phyloP scores from a whole-genome alignment of 371 early-diverging fungal genomes.

The Blakeslea trispora region DNA sequence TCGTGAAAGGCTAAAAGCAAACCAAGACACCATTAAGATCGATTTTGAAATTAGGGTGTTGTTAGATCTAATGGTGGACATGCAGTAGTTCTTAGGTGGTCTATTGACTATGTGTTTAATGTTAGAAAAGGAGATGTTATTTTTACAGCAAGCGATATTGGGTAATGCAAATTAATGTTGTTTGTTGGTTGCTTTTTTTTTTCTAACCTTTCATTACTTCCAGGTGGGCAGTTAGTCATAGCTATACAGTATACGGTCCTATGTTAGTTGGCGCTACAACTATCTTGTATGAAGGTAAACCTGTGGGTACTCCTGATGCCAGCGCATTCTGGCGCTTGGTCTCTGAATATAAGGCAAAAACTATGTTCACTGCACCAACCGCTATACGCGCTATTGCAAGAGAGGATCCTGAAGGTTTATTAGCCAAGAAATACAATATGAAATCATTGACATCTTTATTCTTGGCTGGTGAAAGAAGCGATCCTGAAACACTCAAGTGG shows the following conservation, averaged over 20 bases:
- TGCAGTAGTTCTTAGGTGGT: slow-evolving; percentile 78
- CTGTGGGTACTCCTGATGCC: slow-evolving; percentile 82
- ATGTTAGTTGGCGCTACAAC: slow-evolving; percentile 84
- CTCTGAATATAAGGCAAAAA: slow-evolving; percentile 75
- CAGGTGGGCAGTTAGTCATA: slow-evolving; percentile 92
- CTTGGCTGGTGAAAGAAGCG: slow-evolving; percentile 91
- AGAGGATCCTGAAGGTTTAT: slow-evolving; percentile 70
- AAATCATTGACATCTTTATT: slow-evolving; percentile 68
- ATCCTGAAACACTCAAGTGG: slow-evolving; percentile 76
- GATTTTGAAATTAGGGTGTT: slow-evolving; percentile 79
- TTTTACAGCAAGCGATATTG: slow-evolving; percentile 89
- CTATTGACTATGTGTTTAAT: slow-evolving; percentile 81
- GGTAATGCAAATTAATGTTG: slow-evolving; percentile 26
- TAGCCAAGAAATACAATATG: slow-evolving; percentile 63
- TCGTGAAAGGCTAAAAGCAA: background rate
- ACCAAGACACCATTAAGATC: no score
- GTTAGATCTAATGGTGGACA: slow-evolving; percentile 91
- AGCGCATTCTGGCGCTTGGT: slow-evolving; percentile 82
- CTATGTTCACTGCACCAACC: slow-evolving; percentile 94
- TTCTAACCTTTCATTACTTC: no score
- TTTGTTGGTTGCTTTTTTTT: no score
- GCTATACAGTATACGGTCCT: slow-evolving; percentile 91
- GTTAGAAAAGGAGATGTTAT: slow-evolving; percentile 71
- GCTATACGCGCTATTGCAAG: slow-evolving; percentile 85
- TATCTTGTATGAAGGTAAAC: slow-evolving; percentile 90